Base-by-base conservation (phyloP, 495 filamentous ascomycete species). In the Podospora sp. region DNA sequence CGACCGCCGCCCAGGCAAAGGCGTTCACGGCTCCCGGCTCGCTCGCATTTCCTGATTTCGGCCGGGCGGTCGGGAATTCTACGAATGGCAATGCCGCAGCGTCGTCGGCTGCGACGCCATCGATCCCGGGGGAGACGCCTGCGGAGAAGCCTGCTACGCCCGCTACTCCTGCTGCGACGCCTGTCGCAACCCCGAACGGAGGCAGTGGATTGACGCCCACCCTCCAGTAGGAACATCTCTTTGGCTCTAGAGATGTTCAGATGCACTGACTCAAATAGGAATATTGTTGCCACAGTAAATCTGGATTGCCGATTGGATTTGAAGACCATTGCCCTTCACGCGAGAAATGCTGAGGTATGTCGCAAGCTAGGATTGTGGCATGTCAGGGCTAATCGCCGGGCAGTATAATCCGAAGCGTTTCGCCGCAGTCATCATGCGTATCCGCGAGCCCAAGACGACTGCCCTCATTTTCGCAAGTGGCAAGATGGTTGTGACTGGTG, bases 401-500 rank as follows among this genome's bases (percentile, higher is more conserved):
- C 64, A 77, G 76, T 76, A 72, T 72, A 72, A 73, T 62, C 75
- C 77, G 36, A 88, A 98, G 95, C 95, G 95, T 91, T 99, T 99
- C 77, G 95, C 95, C 63, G 95, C 95, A 77, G 95, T 99, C 65
- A 98, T 99, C 83, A 99, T 99, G 96, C 92, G 95, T 81, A 99
- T 99, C 75, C 96, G 95, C 73, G 95, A 99, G 71, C 95, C 95
- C 25, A 99, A 99, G 85, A 99, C 95, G 1, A 99, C 95, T 11
- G 95, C 95, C 0, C 82, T 99, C 50, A 97, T 99, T 85, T 99
- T 99, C 76, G 95, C 95, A 20, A 94, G 91, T 0, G 95, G 95
- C 81, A 99, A 99, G 89, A 99, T 99, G 95, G 95, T 99, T 52
- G 95, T 99, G 35, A 99, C 95, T 36, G 95, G 95, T 81, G 95